Conservation (phyloP, 192 early-diverging fungal genomes). For the Entomortierella chlamydospora region DNA sequence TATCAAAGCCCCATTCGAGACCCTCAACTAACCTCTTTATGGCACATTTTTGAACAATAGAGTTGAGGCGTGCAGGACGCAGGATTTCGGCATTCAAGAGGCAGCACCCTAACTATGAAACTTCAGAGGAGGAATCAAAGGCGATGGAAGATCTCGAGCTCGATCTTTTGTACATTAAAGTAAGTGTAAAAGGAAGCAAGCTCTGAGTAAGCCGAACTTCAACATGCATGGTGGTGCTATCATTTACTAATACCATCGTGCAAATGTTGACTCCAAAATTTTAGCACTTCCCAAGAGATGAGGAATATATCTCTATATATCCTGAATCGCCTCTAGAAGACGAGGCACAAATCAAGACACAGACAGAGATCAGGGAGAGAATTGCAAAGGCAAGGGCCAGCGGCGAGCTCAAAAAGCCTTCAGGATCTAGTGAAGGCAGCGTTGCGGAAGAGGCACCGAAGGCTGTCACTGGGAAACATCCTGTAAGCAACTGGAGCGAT, state of each 20-base stretch:
- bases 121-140: slow-evolving; percentile 33
- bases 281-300: slow-evolving; percentile 34
- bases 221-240: no score
- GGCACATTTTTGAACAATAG: slow-evolving; percentile 6
- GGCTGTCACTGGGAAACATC: slow-evolving; percentile 22
- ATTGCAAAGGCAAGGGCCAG: slow-evolving; percentile 23
- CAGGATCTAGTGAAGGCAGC: background rate
- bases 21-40: background rate
- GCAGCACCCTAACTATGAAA: slow-evolving; percentile 31
- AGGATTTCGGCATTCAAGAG: slow-evolving; percentile 40
- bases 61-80: slow-evolving; percentile 42
- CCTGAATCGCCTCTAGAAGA: slow-evolving; percentile 25
- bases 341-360: slow-evolving; percentile 19
- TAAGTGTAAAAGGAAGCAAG: background rate
- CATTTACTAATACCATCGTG: background rate
- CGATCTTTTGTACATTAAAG: slow-evolving; percentile 45
- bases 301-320: slow-evolving; percentile 43
- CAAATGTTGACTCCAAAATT: no score
- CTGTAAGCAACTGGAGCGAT: slow-evolving; percentile 45
- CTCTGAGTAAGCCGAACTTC: no score
- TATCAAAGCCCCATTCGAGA: background rate
- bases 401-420: slow-evolving; percentile 28
- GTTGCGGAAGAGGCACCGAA: background rate
- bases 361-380: slow-evolving; percentile 31
- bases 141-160: slow-evolving; percentile 25